These are phyloP conservation scores for Phylloporus gajari DNA, from an alignment of 1,284 basidiomycete genomes.

Conservation along the genomic window DNA sequence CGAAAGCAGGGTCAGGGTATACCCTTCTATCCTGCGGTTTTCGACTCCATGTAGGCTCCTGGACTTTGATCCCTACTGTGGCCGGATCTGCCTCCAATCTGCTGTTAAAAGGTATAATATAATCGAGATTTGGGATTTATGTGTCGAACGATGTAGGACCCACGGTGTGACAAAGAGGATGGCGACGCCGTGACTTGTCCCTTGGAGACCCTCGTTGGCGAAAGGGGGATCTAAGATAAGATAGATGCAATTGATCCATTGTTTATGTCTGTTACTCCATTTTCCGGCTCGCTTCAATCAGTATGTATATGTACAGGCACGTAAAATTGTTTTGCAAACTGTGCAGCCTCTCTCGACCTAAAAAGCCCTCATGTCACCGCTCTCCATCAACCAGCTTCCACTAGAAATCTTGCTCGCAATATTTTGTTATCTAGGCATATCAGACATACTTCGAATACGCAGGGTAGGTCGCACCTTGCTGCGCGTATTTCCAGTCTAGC, in stretches of 20 bases:
- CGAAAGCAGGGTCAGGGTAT: slow-evolving; percentile 5
- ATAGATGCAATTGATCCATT: too few relatives aligned
- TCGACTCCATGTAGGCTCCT: slow-evolving; percentile 7
- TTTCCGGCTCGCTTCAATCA: too few relatives aligned
- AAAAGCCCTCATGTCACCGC: neutral
- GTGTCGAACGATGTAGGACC: slow-evolving; percentile 1
- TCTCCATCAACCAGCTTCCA: neutral
- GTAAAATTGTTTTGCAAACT: too few relatives aligned
- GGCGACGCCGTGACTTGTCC: too few relatives aligned
- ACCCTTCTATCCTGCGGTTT: slow-evolving; percentile 21
- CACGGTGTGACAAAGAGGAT: neutral
- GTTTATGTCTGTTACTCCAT: too few relatives aligned
- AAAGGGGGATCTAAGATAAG: too few relatives aligned
- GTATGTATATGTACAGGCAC: too few relatives aligned
- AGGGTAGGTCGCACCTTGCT: slow-evolving; percentile 15
- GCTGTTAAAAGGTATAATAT: slow-evolving; percentile 1
- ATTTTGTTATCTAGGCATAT: neutral
- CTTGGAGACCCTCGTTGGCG: too few relatives aligned
- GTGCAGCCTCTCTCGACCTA: too few relatives aligned
- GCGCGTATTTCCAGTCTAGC: neutral
- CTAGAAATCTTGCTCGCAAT: neutral
- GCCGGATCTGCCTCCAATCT: slow-evolving; percentile 27
- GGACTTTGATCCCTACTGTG: slow-evolving; percentile 37
- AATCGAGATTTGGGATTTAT: slow-evolving; percentile 32
- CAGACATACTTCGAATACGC: slow-evolving; percentile 14